These are phyloP conservation scores for Fusarium nodosum DNA, from an alignment of 2,329 filamentous ascomycete genomes.

Conservation along the genomic window DNA sequence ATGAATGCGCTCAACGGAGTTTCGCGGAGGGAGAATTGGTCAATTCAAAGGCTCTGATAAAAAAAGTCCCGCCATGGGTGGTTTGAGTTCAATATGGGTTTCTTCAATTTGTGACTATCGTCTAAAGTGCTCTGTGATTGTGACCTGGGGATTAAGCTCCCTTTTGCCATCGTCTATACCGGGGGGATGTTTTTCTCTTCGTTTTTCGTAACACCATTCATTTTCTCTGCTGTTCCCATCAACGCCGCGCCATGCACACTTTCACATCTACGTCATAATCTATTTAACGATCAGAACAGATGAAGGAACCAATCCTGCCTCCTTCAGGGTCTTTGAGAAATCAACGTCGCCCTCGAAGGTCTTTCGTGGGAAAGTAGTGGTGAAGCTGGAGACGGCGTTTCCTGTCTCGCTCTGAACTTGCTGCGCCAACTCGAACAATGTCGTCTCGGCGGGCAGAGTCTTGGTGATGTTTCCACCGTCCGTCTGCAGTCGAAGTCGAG, in stretches of 20 bases:
- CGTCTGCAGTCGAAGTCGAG: conserved; percentile 85
- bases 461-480: conserved; percentile 81
- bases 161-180: conserved; percentile 22
- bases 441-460: conserved; percentile 89
- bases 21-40: conserved; percentile 56
- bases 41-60: conserved; percentile 57
- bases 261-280: conserved; percentile 4
- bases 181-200: conserved; percentile 16
- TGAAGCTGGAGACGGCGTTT: conserved; percentile 79
- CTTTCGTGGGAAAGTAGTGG: conserved; percentile 89
- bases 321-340: conserved; percentile 91
- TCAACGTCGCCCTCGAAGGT: conserved; percentile 77
- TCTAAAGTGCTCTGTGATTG: conserved; percentile 14
- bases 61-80: conserved; percentile 54
- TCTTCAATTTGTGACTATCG: conserved; percentile 31
- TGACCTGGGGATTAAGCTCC: neutral
- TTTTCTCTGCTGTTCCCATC: conserved; percentile 7
- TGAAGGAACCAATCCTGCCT: conserved; percentile 90
- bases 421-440: conserved; percentile 91
- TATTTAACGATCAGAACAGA: conserved; percentile 85
- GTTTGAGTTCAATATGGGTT: conserved; percentile 48
- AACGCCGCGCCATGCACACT: conserved; percentile 46
- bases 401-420: conserved; percentile 80
- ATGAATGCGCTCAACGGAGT: conserved; percentile 61
- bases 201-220: conserved; percentile 13